Evolutionary conservation across 495 filamentous ascomycete species (phyloP), one percentile per base, ranked within the genome.

Genomic region (Usnea hakonensis): DNA sequence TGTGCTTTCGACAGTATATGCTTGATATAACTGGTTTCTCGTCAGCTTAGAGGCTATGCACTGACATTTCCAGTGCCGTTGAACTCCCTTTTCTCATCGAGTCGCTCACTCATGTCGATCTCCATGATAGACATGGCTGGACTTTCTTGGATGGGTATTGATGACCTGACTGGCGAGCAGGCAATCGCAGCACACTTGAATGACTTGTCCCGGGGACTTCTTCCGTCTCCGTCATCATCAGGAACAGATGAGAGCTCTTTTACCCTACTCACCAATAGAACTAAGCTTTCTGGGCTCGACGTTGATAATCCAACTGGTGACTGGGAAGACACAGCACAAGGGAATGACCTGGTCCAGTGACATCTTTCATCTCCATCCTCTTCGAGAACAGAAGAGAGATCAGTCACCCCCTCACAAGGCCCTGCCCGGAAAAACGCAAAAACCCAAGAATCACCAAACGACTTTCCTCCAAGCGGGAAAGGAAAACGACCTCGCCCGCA

Each of bases 161-260:
- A 46, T 19, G 23, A 23, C 43, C 43, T 46, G 11, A 11, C 43
- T 7, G 43, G 43, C 23, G 43, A 46, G 19, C 43, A 46, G 43
- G 43, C 23, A 46, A 23, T 19, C 43, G 10, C 43, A 46, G 10
- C 43, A 46, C 43, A 46, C 43, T 17, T 46, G 43, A 17, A 46
- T 46, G 23, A 46, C 1, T 23, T 19, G 23, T 46, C 43, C 43
- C 43, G 13, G 43, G 43, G 43, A 19, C 43, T 46, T 46, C 43
- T 46, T 17, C 43, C 43, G 4, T 46, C 43, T 19, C 43, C 43
- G 23, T 46, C 43, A 46, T 23, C 43, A 19, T 46, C 43, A 46
- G 43, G 43, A 46, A 46, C 43, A 46, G 43, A 46, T 11, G 43
- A 46, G 43, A 46, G 43, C 43, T 46, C 43, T 46, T n/a, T n/a